Base-by-base conservation (phyloP, 805 yeast species). In the Candida jianshihensis region DNA sequence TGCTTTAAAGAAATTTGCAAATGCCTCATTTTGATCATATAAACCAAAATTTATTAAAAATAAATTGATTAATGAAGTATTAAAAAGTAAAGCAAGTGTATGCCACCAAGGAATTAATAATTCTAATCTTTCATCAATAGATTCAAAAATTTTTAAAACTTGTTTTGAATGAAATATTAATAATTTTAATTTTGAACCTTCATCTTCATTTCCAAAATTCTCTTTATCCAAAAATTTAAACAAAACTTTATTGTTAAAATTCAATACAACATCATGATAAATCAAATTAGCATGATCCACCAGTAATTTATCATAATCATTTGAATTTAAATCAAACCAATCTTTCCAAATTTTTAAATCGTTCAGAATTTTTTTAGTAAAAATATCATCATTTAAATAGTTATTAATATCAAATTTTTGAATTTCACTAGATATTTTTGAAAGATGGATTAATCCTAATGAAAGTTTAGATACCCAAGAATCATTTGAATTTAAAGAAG, bases 21-120 rank as follows among this genome's bases (percentile, higher is more conserved):
- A 40, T 4, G 44, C 38, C 17, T 36, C 31, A 4, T 29, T 24
- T 2, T 37, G 19, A 11, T 38, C 17, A 30, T 47, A 42, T 1
- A 62, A 40, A 1, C 81, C 78, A 0, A 66, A 59, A 40, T 66
- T 68, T 22, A 71, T 60, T 38, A 71, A 48, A 5, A 66, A 59
- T 6, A 73, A 44, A 16, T 64, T 55, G 29, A 53, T 59, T 4
- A 70, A 47, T 5, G 77, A 74, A 1, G 63, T 64, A 30, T 63
- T 63, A 45, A 72, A 69, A 11, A 73, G 49, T 11, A 70, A 47
- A 4, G 68, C 56, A 31, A 78, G 51, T 20, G 59, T 64, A 32
- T 64, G 43, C 64, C 73, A 71, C 82, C 82, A 76, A 3, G 81
- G 81, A 12, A 64, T 47, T 37, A 51, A 60, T 33, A 49, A 18